These are phyloP conservation scores for Pittosporum tobira DNA, from an alignment of 129 eudicot species.

Conservation along the genomic window DNA sequence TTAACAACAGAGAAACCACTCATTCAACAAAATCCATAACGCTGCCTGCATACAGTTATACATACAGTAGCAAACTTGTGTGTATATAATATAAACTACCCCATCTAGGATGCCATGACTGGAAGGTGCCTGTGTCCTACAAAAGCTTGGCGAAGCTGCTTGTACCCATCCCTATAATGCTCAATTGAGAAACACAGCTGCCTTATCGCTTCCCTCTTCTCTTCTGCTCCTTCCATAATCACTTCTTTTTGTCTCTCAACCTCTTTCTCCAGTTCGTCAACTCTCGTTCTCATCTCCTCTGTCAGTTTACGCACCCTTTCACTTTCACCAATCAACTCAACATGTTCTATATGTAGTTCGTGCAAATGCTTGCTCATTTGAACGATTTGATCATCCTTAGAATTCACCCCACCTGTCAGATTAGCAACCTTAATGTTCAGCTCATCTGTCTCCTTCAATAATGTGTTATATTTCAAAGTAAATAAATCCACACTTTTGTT, in stretches of 20 bases:
- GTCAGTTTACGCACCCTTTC: conserved; percentile 29
- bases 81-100: not conserved
- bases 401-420: conserved; percentile 20
- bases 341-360: conserved; percentile 48
- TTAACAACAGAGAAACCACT: no score
- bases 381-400: conserved; percentile 31
- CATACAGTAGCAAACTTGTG: not conserved
- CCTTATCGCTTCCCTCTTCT: conserved; percentile 77
- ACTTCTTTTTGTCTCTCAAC: conserved; percentile 36
- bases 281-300: conserved; percentile 31
- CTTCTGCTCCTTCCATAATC: conserved; percentile 70
- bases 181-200: conserved; percentile 85
- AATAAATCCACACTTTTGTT: conserved; percentile 14
- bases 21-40: not conserved
- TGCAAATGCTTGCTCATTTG: conserved; percentile 42
- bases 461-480: conserved; percentile 14
- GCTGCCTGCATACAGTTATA: no score
- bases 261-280: conserved; percentile 40
- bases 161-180: conserved; percentile 43
- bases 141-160: conserved; percentile 53
- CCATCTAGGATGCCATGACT: conserved; percentile 35
- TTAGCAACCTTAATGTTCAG: conserved; percentile 20
- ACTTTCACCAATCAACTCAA: conserved; percentile 33
- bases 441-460: conserved; percentile 20
- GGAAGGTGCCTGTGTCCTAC: conserved; percentile 33